A percentile compares a stretch with the other conserved stretches of the same genome.
Evolutionary conservation across 2,329 filamentous ascomycete species (phyloP).

Genomic region (Didymosphaeria variabile): DNA sequence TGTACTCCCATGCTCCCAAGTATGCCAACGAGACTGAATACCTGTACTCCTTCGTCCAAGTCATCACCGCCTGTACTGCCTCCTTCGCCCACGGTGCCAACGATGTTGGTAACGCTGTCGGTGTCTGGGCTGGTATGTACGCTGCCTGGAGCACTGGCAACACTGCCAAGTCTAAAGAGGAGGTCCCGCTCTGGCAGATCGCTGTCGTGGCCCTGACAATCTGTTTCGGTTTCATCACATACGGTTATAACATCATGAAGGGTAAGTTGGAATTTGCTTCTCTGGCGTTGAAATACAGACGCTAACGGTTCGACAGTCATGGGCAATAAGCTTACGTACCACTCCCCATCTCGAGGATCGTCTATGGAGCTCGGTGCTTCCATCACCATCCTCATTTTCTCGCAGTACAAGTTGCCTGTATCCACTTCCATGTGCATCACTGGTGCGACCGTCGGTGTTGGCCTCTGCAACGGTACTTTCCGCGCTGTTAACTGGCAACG

Average conservation of each 20-base stretch:
- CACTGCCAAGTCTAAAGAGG: slow-evolving; percentile 67
- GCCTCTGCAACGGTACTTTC: slow-evolving; percentile 74
- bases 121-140: slow-evolving; percentile 50
- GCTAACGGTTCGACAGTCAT: slow-evolving; percentile 62
- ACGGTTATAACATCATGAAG: slow-evolving; percentile 85
- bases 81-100: slow-evolving; percentile 73
- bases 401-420: slow-evolving; percentile 75
- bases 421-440: slow-evolving; percentile 75
- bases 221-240: slow-evolving; percentile 72
- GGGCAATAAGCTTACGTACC: slow-evolving; percentile 79
- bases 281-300: neutral
- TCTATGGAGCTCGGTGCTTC: slow-evolving; percentile 82
- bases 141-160: slow-evolving; percentile 64
- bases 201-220: slow-evolving; percentile 72
- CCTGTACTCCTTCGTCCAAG: slow-evolving; percentile 60
- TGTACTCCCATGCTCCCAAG: slow-evolving; percentile 62
- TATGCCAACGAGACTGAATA: slow-evolving; percentile 50
- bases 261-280: slow-evolving; percentile 24
- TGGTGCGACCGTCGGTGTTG: slow-evolving; percentile 77
- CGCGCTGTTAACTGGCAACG: slow-evolving; percentile 76
- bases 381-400: slow-evolving; percentile 77
- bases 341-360: slow-evolving; percentile 63
- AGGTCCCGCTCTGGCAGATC: slow-evolving; percentile 78
- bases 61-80: slow-evolving; percentile 55
- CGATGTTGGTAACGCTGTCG: slow-evolving; percentile 59